Conservation (phyloP, 345 rosid species). For the Angophora floribunda region DNA sequence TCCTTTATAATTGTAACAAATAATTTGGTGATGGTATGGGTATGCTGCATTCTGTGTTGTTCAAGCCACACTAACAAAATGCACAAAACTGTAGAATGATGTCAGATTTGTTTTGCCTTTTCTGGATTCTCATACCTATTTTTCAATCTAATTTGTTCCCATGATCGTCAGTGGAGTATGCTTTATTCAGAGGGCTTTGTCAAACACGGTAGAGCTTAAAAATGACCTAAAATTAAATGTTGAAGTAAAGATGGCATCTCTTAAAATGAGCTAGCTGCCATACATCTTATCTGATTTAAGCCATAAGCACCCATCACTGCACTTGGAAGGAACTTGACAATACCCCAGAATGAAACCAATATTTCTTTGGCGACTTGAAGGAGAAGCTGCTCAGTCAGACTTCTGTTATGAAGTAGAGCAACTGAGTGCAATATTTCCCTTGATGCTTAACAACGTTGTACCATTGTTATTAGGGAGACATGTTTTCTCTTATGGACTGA, state of each 20-base stretch:
- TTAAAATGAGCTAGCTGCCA: not conserved
- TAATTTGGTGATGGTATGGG: not conserved
- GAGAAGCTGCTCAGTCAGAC: not conserved
- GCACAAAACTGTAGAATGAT: not conserved
- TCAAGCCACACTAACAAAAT: not conserved
- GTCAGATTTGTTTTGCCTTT: not conserved
- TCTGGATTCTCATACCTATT: not conserved
- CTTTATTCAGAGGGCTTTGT: not conserved
- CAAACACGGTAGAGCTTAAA: not conserved
- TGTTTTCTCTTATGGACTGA: not conserved
- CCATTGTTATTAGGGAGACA: not conserved
- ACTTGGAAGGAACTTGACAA: not conserved
- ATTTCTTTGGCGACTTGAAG: not conserved
- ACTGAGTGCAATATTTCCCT: not conserved
- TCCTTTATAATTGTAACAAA: not conserved
- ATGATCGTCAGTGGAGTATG: not conserved
- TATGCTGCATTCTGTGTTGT: not conserved
- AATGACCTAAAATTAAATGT: not conserved
- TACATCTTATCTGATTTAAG: not conserved
- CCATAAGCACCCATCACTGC: not conserved
- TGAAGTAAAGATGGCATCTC: not conserved
- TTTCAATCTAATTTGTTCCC: not conserved
- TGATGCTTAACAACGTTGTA: not conserved
- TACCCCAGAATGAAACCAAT: not conserved
- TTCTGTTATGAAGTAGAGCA: not conserved